Percentiles rank a stretch among this genome's conserved stretches.
phyloP scores from a whole-genome alignment of 371 early-diverging fungal genomes.

The Rhizopus arrhizus region DNA sequence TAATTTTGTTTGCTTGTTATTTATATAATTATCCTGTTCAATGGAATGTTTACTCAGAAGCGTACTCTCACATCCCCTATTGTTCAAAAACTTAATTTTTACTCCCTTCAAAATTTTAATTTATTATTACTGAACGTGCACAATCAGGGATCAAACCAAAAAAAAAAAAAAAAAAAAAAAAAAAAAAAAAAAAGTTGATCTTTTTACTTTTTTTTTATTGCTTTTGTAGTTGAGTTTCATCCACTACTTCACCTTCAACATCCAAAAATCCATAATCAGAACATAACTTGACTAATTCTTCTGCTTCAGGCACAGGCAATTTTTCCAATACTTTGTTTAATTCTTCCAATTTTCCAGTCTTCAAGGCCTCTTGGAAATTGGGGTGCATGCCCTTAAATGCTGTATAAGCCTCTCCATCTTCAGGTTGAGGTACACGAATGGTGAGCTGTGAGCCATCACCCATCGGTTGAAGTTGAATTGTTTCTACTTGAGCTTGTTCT shows the following conservation, averaged over 20 bases:
- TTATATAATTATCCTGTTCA: no score
- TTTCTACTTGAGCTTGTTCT: conserved; percentile 64
- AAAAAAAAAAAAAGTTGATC: neutral
- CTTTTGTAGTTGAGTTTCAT: conserved; percentile 34
- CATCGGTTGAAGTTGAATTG: conserved; percentile 73
- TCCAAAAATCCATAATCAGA: conserved; percentile 75
- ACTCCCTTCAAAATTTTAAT: no score
- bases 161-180: neutral
- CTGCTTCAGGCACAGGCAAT: conserved; percentile 72
- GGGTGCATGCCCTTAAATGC: conserved; percentile 73
- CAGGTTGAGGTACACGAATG: conserved; percentile 42
- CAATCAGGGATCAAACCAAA: neutral
- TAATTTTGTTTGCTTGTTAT: no score
- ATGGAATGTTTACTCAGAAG: no score
- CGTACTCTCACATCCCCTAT: no score
- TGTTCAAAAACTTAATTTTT: no score
- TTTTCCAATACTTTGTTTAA: conserved; percentile 81
- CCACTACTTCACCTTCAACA: conserved; percentile 62
- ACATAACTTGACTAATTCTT: conserved; percentile 71
- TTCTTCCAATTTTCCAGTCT: conserved; percentile 74
- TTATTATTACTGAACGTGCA: no score
- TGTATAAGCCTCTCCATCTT: conserved; percentile 57
- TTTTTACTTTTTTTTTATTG: neutral
- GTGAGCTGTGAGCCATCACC: conserved; percentile 65
- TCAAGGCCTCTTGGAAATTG: conserved; percentile 76